Percentiles rank a stretch among this genome's conserved stretches.
These are phyloP conservation scores for Cryphonectria nitschkei DNA, from an alignment of 2,329 filamentous ascomycete species.

Conservation along the genomic window DNA sequence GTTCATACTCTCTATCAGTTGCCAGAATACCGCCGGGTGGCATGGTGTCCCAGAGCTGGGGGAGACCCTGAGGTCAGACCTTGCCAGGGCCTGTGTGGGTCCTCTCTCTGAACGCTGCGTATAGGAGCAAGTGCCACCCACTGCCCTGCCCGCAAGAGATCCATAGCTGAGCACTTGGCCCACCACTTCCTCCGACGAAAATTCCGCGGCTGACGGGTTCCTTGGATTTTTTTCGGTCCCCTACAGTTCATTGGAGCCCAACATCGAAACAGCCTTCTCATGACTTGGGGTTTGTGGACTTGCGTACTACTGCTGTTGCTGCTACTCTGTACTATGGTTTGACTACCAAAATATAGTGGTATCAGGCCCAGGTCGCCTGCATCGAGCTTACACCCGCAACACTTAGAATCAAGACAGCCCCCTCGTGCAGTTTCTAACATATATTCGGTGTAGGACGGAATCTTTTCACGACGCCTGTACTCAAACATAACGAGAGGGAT, in stretches of 20 bases:
- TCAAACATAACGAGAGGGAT: not conserved
- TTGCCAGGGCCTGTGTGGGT: not conserved
- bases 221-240: not conserved
- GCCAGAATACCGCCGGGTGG: not conserved
- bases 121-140: not conserved
- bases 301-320: too few relatives aligned
- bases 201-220: constrained; percentile 6
- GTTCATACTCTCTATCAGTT: not conserved
- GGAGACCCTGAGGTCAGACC: not conserved
- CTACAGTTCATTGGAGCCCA: not conserved
- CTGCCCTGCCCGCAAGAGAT: not conserved
- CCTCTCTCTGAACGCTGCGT: not conserved
- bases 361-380: not conserved
- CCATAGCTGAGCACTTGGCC: not conserved
- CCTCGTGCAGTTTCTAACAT: not conserved
- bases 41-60: not conserved
- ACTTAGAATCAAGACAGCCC: not conserved
- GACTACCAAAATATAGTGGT: not conserved
- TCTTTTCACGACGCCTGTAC: not conserved
- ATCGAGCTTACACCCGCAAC: not conserved
- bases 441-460: not conserved
- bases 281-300: not conserved
- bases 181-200: not conserved
- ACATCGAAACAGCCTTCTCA: not conserved
- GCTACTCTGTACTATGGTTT: too few relatives aligned